Percentiles rank a stretch among this genome's conserved stretches.
Conservation (phyloP, 129 eudicot genomes). For the Kitagawia praeruptora region DNA sequence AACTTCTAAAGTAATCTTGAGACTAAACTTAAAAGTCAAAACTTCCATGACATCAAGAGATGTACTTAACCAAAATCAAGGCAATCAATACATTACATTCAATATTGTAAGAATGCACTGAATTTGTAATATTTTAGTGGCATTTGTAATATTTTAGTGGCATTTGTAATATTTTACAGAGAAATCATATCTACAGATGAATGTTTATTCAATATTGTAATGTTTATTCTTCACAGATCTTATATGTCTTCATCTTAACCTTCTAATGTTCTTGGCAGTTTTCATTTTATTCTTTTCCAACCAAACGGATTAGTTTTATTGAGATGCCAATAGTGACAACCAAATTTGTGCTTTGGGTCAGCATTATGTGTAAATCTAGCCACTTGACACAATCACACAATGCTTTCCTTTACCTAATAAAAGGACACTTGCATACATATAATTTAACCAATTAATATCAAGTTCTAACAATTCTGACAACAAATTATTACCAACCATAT, state of each 20-base stretch:
- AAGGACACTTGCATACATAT: background rate
- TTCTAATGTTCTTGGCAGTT: too few relatives aligned
- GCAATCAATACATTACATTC: background rate
- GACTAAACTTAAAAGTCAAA: background rate
- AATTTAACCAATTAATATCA: background rate
- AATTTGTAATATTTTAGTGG: too few relatives aligned
- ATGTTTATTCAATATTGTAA: too few relatives aligned
- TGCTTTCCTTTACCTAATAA: background rate
- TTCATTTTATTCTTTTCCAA: background rate
- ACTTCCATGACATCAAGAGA: background rate
- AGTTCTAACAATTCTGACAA: background rate
- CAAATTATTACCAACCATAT: background rate
- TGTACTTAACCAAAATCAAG: background rate
- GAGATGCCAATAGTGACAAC: background rate
- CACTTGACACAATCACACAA: background rate
- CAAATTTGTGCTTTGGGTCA: background rate
- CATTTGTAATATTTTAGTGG: too few relatives aligned
- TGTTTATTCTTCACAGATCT: too few relatives aligned
- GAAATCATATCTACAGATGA: too few relatives aligned
- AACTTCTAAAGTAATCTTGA: background rate
- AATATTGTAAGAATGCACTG: too few relatives aligned
- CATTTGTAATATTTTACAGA: too few relatives aligned
- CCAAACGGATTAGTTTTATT: background rate
- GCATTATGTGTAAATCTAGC: background rate
- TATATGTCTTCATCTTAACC: too few relatives aligned